A percentile compares a stretch with the other conserved stretches of the same genome.
Conservation (phyloP, 441 rosid species). For the Jatropha multifida region DNA sequence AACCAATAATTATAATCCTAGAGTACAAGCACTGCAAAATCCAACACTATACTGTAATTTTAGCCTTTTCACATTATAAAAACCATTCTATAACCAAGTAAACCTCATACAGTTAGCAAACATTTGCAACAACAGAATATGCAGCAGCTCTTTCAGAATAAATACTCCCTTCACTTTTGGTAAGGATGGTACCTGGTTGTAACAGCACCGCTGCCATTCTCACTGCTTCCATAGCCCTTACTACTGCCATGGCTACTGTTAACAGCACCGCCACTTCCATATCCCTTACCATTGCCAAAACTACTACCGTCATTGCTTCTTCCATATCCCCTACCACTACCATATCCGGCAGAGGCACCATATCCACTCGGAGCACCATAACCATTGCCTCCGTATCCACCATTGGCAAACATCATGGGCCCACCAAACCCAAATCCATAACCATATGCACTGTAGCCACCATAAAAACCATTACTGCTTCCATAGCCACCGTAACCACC, state of each 20-base stretch:
- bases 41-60: conserved; percentile 1
- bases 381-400: conserved; percentile 45
- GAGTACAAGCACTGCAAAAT: conserved; percentile 4
- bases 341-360: conserved; percentile 36
- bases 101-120: background rate
- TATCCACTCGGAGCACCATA: conserved; percentile 37
- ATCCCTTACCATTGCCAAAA: conserved; percentile 37
- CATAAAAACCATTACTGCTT: conserved; percentile 37
- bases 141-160: background rate
- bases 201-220: conserved; percentile 18
- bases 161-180: conserved; percentile 21
- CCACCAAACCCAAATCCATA: conserved; percentile 43
- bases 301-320: conserved; percentile 21
- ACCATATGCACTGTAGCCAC: conserved; percentile 50
- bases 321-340: conserved; percentile 35
- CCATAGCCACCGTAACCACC: conserved; percentile 38
- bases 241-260: conserved; percentile 9
- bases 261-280: conserved; percentile 25
- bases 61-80: background rate
- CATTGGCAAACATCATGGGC: conserved; percentile 39
- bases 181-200: conserved; percentile 32
- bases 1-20: background rate
- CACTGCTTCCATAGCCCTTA: conserved; percentile 20
- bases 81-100: background rate
- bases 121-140: conserved; percentile 5